phyloP scores from a whole-genome alignment of 495 filamentous ascomycete species.

The Parachaetomium inaequale region DNA sequence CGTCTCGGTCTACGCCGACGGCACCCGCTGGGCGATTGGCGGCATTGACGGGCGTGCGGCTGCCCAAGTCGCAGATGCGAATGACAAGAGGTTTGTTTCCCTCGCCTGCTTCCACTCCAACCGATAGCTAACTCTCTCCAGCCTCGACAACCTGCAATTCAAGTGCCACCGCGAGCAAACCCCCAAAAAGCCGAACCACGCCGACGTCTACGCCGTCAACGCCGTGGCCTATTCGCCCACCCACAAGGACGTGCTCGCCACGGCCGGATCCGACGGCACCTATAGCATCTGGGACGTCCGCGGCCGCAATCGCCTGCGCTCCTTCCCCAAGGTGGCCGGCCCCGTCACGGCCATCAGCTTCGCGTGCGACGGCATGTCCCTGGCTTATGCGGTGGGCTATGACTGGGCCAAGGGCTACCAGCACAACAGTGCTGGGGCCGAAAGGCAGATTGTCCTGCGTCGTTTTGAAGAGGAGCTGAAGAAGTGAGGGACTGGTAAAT shows the following conservation, averaged over 20 bases:
- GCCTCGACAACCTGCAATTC: slow-evolving; percentile 72
- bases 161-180: slow-evolving; percentile 85
- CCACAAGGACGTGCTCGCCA: slow-evolving; percentile 81
- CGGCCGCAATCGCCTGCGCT: slow-evolving; percentile 79
- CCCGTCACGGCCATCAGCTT: slow-evolving; percentile 77
- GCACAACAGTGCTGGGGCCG: slow-evolving; percentile 61
- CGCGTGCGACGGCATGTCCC: slow-evolving; percentile 71
- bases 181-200: slow-evolving; percentile 44
- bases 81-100: slow-evolving; percentile 62
- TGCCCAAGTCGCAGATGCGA: slow-evolving; percentile 85
- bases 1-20: slow-evolving; percentile 79
- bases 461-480: slow-evolving; percentile 74
- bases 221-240: slow-evolving; percentile 81
- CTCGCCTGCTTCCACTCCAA: background rate
- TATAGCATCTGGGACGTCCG: slow-evolving; percentile 93
- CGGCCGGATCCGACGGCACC: slow-evolving; percentile 81
- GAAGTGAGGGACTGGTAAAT: slow-evolving; percentile 4
- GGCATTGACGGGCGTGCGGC: slow-evolving; percentile 87
- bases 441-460: slow-evolving; percentile 87
- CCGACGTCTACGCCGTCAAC: slow-evolving; percentile 87
- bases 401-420: slow-evolving; percentile 92
- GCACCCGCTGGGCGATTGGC: slow-evolving; percentile 78
- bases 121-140: background rate
- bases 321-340: slow-evolving; percentile 75
- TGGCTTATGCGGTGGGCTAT: slow-evolving; percentile 88